These are phyloP conservation scores for Penicillium janthinellum DNA, from an alignment of 2,329 filamentous ascomycete species.

Conservation along the genomic window DNA sequence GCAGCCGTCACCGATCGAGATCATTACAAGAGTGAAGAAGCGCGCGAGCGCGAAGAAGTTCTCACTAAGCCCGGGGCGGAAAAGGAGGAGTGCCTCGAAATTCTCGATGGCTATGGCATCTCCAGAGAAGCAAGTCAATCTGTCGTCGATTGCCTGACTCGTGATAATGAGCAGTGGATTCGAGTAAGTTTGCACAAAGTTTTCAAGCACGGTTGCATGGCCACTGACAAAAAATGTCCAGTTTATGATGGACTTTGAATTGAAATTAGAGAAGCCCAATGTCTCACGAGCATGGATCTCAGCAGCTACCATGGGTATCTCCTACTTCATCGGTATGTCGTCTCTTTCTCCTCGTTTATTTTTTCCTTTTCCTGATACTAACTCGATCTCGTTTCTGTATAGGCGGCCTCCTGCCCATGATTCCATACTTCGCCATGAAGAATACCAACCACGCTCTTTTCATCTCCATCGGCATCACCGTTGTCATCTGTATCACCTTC, in stretches of 20 bases:
- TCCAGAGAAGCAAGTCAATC: constrained; percentile 46
- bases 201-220: background rate
- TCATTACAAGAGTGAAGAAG: constrained; percentile 47
- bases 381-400: background rate
- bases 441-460: constrained; percentile 46
- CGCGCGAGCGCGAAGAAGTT: constrained; percentile 50
- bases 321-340: constrained; percentile 34
- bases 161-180: constrained; percentile 54
- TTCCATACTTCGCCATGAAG: constrained; percentile 50
- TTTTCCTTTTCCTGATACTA: background rate
- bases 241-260: constrained; percentile 64
- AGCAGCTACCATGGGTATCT: constrained; percentile 39
- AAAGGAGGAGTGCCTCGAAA: constrained; percentile 47
- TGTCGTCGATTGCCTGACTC: constrained; percentile 55
- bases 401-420: constrained; percentile 46
- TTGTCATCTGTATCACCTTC: constrained; percentile 47
- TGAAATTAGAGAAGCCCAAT: constrained; percentile 50
- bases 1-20: constrained; percentile 49
- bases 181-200: constrained; percentile 26
- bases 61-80: constrained; percentile 48
- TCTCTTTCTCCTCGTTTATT: no score
- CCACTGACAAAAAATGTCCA: constrained; percentile 8
- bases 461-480: constrained; percentile 47
- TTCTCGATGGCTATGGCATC: constrained; percentile 55
- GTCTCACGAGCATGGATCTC: constrained; percentile 52